A percentile compares a stretch with the other conserved stretches of the same genome.
phyloP scores from a whole-genome alignment of 2,329 filamentous ascomycete species.

The Pestalotiopsis sp. region DNA sequence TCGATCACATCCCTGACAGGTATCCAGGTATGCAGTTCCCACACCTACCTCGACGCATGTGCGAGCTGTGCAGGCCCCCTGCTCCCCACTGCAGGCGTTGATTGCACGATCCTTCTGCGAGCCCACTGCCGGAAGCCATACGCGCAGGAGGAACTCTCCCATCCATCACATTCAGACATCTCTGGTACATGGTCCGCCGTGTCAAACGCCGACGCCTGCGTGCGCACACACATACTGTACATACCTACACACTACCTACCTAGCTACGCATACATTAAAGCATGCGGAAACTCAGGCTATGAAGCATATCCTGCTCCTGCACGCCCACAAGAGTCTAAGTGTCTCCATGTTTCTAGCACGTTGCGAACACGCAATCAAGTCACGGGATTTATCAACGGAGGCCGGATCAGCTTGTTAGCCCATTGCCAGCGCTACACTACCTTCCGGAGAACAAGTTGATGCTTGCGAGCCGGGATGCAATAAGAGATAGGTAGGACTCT shows the following conservation, averaged over 20 bases:
- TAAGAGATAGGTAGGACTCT: background rate
- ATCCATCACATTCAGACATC: background rate
- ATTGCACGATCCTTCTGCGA: slow-evolving; percentile 17
- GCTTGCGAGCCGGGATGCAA: slow-evolving; percentile 13
- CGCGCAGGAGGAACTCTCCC: slow-evolving; percentile 9
- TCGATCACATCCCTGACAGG: background rate
- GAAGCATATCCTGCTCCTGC: no score
- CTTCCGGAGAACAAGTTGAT: background rate
- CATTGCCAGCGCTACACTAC: slow-evolving; percentile 2
- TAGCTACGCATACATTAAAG: background rate
- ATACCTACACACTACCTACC: background rate
- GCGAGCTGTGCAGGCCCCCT: background rate
- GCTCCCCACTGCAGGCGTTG: slow-evolving; percentile 14
- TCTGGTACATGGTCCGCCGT: background rate
- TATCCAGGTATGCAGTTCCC: background rate
- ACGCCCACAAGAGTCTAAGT: no score
- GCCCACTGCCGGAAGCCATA: slow-evolving; percentile 17
- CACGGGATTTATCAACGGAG: no score
- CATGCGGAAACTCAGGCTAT: background rate
- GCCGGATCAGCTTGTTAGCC: background rate
- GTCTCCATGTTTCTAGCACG: no score
- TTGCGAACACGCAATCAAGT: no score
- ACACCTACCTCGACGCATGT: background rate
- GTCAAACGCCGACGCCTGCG: background rate
- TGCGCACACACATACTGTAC: background rate